Evolutionary conservation across 768 basidiomycete species (phyloP).

Genomic region (Amanita fuliginea): DNA sequence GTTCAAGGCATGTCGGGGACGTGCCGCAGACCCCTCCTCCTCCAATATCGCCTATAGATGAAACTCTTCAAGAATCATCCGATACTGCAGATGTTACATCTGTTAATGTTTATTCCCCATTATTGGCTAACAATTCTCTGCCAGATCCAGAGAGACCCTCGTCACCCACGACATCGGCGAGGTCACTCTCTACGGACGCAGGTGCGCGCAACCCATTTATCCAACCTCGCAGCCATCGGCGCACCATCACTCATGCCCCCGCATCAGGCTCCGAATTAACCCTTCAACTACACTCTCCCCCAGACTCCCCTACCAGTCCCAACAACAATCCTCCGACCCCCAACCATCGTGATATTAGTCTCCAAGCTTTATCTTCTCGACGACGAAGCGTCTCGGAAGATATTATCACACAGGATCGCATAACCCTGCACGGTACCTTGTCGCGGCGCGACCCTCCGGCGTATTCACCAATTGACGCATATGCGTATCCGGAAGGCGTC

Average conservation of each 20-base stretch:
- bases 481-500: conserved; percentile 77
- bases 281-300: conserved; percentile 65
- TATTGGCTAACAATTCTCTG: conserved; percentile 7
- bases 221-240: conserved; percentile 55
- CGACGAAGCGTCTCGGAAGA: conserved; percentile 24
- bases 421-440: conserved; percentile 14
- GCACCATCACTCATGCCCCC: conserved; percentile 58
- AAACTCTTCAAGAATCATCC: conserved; percentile 35
- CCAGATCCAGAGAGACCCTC: conserved; percentile 19
- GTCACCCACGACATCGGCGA: conserved; percentile 35
- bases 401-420: not conserved
- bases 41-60: conserved; percentile 73
- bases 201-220: conserved; percentile 81
- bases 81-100: conserved; percentile 21
- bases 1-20: conserved; percentile 26
- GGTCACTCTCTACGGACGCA: conserved; percentile 58
- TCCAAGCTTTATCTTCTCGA: conserved; percentile 46
- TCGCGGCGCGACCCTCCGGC: conserved; percentile 67
- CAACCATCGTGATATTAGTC: conserved; percentile 69
- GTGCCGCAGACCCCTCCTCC: conserved; percentile 41
- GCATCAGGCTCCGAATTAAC: conserved; percentile 56
- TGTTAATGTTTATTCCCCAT: conserved; percentile 17
- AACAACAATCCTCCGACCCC: conserved; percentile 80
- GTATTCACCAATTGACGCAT: conserved; percentile 85
- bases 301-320: conserved; percentile 68